Conservation (phyloP, 768 basidiomycete species). For the Phlegmacium glaucopus region DNA sequence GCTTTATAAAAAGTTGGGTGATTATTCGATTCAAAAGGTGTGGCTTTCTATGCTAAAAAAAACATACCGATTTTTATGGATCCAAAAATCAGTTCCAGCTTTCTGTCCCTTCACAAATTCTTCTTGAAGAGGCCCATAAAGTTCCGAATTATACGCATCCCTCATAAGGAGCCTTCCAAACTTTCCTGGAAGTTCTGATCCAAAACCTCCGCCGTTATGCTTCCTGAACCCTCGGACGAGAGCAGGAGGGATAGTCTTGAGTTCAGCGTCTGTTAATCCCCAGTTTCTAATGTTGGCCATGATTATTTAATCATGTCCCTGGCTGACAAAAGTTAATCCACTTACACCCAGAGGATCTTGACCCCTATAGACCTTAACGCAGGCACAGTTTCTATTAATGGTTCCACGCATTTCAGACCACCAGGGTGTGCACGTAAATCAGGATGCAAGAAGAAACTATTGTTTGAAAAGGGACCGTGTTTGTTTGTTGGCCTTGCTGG, state of each 20-base stretch:
- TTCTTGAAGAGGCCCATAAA: conserved; percentile 61
- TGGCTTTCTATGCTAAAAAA: too few species aligned
- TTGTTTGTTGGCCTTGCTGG: too few species aligned
- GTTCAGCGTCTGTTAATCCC: conserved; percentile 65
- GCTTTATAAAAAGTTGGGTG: too few species aligned
- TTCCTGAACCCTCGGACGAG: conserved; percentile 54
- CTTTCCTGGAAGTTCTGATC: conserved; percentile 46
- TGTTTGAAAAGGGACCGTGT: too few species aligned
- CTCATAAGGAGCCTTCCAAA: conserved; percentile 62
- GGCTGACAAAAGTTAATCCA: conserved; percentile 1
- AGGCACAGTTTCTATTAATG: conserved; percentile 46
- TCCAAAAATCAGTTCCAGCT: conserved; percentile 64
- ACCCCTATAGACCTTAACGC: conserved; percentile 44
- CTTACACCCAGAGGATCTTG: conserved; percentile 66
- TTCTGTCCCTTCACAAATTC: conserved; percentile 50
- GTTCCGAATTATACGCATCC: conserved; percentile 50
- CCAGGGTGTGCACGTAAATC: conserved; percentile 51
- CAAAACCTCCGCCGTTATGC: conserved; percentile 47
- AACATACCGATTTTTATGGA: conserved; percentile 63
- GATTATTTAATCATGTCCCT: too few species aligned
- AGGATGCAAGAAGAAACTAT: conserved; percentile 63
- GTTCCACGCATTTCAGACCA: conserved; percentile 56
- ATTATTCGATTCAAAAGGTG: too few species aligned
- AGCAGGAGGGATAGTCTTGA: conserved; percentile 58
- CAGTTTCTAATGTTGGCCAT: conserved; percentile 47